These are phyloP conservation scores for Geum urbanum DNA, from an alignment of 306 rosid species.

Conservation along the genomic window DNA sequence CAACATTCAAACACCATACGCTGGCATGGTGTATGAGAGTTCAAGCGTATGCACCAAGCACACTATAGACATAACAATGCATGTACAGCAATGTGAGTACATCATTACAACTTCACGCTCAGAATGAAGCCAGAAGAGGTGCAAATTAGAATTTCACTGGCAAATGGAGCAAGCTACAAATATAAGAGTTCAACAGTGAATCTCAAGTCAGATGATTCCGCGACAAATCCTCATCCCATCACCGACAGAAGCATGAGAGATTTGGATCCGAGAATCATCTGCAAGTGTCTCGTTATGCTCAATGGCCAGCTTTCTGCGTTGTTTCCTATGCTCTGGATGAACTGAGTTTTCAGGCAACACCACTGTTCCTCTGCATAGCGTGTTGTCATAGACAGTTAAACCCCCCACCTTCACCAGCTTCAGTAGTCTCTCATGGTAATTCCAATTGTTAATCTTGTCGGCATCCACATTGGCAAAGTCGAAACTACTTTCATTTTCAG, in stretches of 20 bases:
- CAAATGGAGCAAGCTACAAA: neutral
- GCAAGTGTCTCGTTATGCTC: slow-evolving; percentile 40
- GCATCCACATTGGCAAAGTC: slow-evolving; percentile 57
- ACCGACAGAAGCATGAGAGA: slow-evolving; percentile 43
- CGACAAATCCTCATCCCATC: slow-evolving; percentile 52
- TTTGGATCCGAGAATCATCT: slow-evolving; percentile 37
- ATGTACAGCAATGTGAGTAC: no score
- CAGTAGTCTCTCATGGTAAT: slow-evolving; percentile 51
- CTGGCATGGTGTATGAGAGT: no score
- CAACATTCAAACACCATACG: no score
- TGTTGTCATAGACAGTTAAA: slow-evolving; percentile 45
- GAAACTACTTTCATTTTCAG: slow-evolving; percentile 40
- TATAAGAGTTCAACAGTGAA: neutral
- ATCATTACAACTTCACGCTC: no score
- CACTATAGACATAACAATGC: no score
- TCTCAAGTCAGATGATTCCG: slow-evolving; percentile 27
- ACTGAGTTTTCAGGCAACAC: neutral
- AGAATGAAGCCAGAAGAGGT: no score
- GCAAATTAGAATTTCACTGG: no score
- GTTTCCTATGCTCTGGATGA: slow-evolving; percentile 13
- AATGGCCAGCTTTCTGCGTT: slow-evolving; percentile 13
- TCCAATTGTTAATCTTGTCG: slow-evolving; percentile 44
- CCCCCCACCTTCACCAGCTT: slow-evolving; percentile 49
- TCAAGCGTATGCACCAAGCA: no score
- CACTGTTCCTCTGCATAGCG: slow-evolving; percentile 50